Base-by-base conservation (phyloP, 306 rosid species). In the Gastrolobium villosum region DNA sequence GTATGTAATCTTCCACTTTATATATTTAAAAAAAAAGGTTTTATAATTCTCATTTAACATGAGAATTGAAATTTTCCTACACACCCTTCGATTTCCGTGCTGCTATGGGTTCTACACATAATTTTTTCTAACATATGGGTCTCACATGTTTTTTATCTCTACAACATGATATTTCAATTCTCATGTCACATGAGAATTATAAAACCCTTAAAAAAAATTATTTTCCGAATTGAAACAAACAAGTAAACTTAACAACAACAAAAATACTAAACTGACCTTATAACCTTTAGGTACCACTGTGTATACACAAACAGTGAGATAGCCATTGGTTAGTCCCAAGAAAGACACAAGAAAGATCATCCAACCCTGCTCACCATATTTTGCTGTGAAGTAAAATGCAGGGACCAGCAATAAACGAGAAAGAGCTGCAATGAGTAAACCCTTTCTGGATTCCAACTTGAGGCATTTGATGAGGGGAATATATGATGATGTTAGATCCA, bases 291-390 rank as follows among this genome's bases (percentile, higher is more conserved):
- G 97, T 70, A 94, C 96, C 4, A 83, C 82, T 0, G 93, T 92
- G 57, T 92, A 88, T 46, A 92, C 85, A 85, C 97, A 94, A 2
- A 94, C 98, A 2, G 91, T 90, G 55, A 90, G 93, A 73, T 94
- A 83, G 52, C 98, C 97, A 73, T 90, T 94, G 78, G 94, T 85
- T 37, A 92, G 77, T 65, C 96, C 97, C 73, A 94, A 71, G 55
- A 94, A 65, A 11, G 96, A 89, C 4, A 77, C 74, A 56, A 93
- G 97, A 44, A 91, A 7, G 59, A 95, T 89, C 98, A 93, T 89
- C 90, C 96, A 91, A 39, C 98, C 98, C 57, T 92, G 89, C 36
- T 89, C 96, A 20, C 89, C 98, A 28, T 89, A 92, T 68, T 91
- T 95, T 48, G 97, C 97, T 0, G 96, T 87, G 55, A 88, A 95